These are phyloP conservation scores for Stephanodiscus minutulus DNA, from an alignment of 108 stramenopile species.

Conservation along the genomic window DNA sequence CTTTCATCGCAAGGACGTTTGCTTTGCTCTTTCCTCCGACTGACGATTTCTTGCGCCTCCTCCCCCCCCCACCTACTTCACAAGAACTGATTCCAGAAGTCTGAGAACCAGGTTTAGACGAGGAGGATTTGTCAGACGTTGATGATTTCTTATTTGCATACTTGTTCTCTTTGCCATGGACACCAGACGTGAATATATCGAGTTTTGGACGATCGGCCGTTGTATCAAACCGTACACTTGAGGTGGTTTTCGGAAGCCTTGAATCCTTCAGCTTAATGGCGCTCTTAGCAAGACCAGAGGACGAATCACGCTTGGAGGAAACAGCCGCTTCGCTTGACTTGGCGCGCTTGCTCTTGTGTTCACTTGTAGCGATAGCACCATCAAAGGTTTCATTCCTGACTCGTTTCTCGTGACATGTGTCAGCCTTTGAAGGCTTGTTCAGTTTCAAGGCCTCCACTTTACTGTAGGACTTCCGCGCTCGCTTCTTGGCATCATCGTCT, in stretches of 20 bases:
- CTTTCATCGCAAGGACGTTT: conserved; percentile 24
- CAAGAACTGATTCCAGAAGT: conserved; percentile 45
- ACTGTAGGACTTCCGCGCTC: neutral
- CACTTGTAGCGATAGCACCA: neutral
- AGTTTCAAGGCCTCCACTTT: neutral
- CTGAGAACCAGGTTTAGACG: conserved; percentile 23
- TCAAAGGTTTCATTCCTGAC: conserved; percentile 7
- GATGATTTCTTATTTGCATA: conserved; percentile 25
- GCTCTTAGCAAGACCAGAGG: conserved; percentile 29
- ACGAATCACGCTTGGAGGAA: conserved; percentile 14
- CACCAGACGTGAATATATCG: conserved; percentile 38
- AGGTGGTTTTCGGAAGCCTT: conserved; percentile 22
- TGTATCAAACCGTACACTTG: conserved; percentile 40
- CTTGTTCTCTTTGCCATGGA: conserved; percentile 18
- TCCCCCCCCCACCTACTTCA: conserved; percentile 28
- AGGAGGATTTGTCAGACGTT: conserved; percentile 21
- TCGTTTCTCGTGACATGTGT: conserved; percentile 7
- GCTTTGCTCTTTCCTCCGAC: conserved; percentile 29
- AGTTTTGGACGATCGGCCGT: conserved; percentile 34
- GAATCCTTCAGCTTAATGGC: conserved; percentile 37
- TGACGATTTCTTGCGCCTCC: conserved; percentile 42
- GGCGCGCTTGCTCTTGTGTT: conserved; percentile 5
- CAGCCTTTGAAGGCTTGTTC: neutral
- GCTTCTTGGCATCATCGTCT: conserved; percentile 1
- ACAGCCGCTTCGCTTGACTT: neutral